Conservation (phyloP, 164 flowering plant genomes). For the Magnolia kwangsiensis region DNA sequence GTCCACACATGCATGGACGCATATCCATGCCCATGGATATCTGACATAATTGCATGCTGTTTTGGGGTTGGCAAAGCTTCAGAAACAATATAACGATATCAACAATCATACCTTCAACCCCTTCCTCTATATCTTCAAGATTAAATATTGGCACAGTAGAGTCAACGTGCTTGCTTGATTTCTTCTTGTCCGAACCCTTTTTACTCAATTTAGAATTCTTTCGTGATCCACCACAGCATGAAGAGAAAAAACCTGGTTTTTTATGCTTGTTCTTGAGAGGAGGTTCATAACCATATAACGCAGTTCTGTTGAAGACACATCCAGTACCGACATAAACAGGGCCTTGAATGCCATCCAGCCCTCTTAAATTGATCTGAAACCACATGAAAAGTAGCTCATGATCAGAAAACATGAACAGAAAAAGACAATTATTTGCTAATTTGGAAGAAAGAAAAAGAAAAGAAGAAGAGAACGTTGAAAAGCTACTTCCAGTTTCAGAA, state of each 20-base stretch:
- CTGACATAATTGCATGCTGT: too few relatives aligned
- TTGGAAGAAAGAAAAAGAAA: background rate
- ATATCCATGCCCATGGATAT: too few relatives aligned
- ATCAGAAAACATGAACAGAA: background rate
- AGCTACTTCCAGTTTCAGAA: too few relatives aligned
- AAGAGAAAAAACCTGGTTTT: conserved; percentile 26
- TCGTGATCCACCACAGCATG: conserved; percentile 37
- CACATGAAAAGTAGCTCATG: background rate
- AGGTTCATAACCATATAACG: conserved; percentile 55
- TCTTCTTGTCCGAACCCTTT: conserved; percentile 31
- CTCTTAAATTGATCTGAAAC: conserved; percentile 53
- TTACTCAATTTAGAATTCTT: conserved; percentile 32
- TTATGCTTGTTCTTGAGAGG: conserved; percentile 37
- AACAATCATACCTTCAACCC: conserved; percentile 34
- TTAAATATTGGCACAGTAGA: conserved; percentile 47
- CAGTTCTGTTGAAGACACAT: conserved; percentile 57
- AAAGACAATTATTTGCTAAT: too few relatives aligned
- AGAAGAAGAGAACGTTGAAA: background rate
- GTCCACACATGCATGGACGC: too few relatives aligned
- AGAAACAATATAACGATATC: background rate
- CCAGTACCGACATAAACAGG: conserved; percentile 64
- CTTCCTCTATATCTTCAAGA: conserved; percentile 53
- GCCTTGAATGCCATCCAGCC: conserved; percentile 61
- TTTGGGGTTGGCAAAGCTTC: background rate
- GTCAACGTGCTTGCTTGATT: conserved; percentile 41